phyloP scores from a whole-genome alignment of 345 rosid genomes.

The Conringia planisiliqua region DNA sequence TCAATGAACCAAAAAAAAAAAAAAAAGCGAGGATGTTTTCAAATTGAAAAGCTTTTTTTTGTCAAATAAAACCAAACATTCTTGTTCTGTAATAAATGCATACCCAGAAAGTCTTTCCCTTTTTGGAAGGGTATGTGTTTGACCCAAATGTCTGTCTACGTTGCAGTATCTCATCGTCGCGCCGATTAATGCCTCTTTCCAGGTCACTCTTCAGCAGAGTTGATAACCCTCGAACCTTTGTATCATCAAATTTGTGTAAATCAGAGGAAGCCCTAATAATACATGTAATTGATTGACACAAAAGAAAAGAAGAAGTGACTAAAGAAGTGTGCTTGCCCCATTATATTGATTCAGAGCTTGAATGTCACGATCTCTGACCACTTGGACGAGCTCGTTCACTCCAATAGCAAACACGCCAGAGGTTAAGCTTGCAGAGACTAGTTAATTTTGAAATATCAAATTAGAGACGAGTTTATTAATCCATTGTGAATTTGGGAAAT shows the following conservation, averaged over 20 bases:
- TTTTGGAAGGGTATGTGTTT: slow-evolving; percentile 68
- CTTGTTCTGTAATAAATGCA: neutral
- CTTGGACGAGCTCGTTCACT: slow-evolving; percentile 50
- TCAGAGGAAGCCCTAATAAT: neutral
- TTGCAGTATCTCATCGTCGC: slow-evolving; percentile 48
- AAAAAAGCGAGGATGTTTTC: neutral
- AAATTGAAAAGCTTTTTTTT: neutral
- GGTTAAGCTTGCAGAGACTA: neutral
- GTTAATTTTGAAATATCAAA: no score
- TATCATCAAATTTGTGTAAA: slow-evolving; percentile 6
- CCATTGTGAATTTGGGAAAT: neutral
- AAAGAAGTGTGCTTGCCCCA: slow-evolving; percentile 41
- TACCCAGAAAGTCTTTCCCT: slow-evolving; percentile 73
- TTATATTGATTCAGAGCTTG: slow-evolving; percentile 48
- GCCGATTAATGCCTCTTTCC: slow-evolving; percentile 46
- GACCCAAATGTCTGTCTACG: slow-evolving; percentile 68
- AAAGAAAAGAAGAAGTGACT: slow-evolving; percentile 4
- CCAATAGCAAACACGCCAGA: slow-evolving; percentile 52
- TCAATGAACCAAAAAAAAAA: neutral
- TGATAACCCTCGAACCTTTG: slow-evolving; percentile 58
- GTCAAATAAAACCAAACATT: neutral
- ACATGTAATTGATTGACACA: neutral
- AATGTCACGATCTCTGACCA: slow-evolving; percentile 51
- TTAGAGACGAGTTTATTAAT: neutral
- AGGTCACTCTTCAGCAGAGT: slow-evolving; percentile 46